A percentile compares a stretch with the other conserved stretches of the same genome.
Evolutionary conservation across 2,329 filamentous ascomycete species (phyloP).

Genomic region (Hypoxylon sp.): DNA sequence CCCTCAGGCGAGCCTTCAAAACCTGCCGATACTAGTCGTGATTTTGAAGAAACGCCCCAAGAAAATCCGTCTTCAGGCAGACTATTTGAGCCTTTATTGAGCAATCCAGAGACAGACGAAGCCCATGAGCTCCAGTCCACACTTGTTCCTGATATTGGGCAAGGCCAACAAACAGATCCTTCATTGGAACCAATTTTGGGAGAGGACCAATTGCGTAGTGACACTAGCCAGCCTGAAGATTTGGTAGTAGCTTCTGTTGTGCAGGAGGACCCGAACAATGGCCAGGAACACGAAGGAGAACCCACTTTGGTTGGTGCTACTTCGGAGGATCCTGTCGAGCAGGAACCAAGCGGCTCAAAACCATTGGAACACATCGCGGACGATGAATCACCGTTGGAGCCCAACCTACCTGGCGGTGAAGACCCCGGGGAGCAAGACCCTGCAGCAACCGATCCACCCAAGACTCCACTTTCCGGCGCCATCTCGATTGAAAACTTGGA

Average conservation of each 20-base stretch:
- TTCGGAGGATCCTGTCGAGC: constrained; percentile 19
- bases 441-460: constrained; percentile 36
- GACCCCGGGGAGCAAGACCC: constrained; percentile 36
- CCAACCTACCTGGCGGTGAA: constrained; percentile 43
- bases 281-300: constrained; percentile 24
- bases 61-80: constrained; percentile 14
- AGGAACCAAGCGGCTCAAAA: constrained; percentile 33
- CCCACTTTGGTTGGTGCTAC: constrained; percentile 25
- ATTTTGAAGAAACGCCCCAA: constrained; percentile 4
- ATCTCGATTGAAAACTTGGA: constrained; percentile 33
- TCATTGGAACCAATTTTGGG: constrained; percentile 10
- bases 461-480: constrained; percentile 34
- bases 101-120: constrained; percentile 5
- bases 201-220: constrained; percentile 24
- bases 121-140: constrained; percentile 8
- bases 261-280: constrained; percentile 17
- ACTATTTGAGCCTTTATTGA: constrained; percentile 6
- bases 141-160: constrained; percentile 13
- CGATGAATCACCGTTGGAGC: constrained; percentile 39
- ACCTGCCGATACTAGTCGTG: constrained; percentile 14
- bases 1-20: constrained; percentile 16
- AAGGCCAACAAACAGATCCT: constrained; percentile 12
- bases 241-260: constrained; percentile 13
- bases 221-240: constrained; percentile 22
- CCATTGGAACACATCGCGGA: constrained; percentile 38